Conservation (phyloP, 2,329 filamentous ascomycete species). For the Aspergillus luchuensis region DNA sequence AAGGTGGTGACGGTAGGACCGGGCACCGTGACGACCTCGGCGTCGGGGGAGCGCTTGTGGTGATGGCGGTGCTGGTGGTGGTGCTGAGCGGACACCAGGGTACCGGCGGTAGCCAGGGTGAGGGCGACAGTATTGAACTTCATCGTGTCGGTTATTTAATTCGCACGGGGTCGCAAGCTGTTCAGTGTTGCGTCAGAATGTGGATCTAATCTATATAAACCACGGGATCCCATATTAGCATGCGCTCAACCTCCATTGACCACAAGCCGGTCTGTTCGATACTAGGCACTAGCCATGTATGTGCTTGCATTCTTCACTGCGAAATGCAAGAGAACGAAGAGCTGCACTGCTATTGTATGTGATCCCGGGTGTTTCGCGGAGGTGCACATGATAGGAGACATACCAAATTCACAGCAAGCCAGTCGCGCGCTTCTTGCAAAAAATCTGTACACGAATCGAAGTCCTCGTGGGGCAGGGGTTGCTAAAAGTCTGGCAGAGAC, state of each 20-base stretch:
- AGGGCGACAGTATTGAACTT: conserved; percentile 44
- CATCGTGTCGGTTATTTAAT: conserved; percentile 32
- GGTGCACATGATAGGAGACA: conserved; percentile 10
- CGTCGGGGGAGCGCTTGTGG: conserved; percentile 45
- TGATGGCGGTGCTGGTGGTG: conserved; percentile 47
- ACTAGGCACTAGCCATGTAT: neutral
- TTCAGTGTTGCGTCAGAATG: conserved; percentile 3
- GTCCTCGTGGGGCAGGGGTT: conserved; percentile 5
- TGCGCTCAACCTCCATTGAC: neutral
- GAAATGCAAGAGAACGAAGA: neutral
- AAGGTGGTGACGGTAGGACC: conserved; percentile 70
- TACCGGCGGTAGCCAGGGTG: conserved; percentile 47
- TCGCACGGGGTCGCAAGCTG: neutral
- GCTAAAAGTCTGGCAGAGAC: neutral
- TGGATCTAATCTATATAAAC: neutral
- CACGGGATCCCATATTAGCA: neutral
- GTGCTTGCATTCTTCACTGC: too few relatives aligned
- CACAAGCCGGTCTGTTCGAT: neutral
- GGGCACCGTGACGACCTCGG: conserved; percentile 57
- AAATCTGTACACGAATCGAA: conserved; percentile 30
- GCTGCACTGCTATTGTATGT: neutral
- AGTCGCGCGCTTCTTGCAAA: conserved; percentile 29
- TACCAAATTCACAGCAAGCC: conserved; percentile 31
- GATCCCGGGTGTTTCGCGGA: neutral
- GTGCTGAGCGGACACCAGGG: conserved; percentile 46